Evolutionary conservation across 129 eudicot species (phyloP).

Genomic region (Calendula officinalis): DNA sequence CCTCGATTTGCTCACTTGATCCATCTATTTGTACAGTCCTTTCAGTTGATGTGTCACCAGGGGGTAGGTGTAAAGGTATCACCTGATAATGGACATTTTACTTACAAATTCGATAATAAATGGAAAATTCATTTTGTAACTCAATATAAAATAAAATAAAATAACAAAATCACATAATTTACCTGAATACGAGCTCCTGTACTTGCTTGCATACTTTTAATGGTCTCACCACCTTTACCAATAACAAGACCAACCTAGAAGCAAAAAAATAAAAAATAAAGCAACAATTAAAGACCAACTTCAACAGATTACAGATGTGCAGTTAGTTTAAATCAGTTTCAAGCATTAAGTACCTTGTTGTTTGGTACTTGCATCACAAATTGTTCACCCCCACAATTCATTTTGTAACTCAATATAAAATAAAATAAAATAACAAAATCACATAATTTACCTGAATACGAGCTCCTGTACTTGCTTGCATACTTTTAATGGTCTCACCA

Average conservation of each 20-base stretch:
- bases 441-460: conserved; percentile 69
- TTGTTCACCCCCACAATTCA: conserved; percentile 58
- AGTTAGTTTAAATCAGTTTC: not conserved
- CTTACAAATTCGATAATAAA: not conserved
- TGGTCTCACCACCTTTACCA: conserved; percentile 98
- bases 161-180: not conserved
- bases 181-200: conserved; percentile 99
- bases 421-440: not conserved
- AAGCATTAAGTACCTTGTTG: conserved; percentile 60
- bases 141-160: not conserved
- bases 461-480: conserved; percentile 88
- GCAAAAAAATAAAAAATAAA: not conserved
- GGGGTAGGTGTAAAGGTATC: conserved; percentile 90
- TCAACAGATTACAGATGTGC: too few species aligned
- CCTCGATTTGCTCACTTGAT: conserved; percentile 75
- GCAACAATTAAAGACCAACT: not conserved
- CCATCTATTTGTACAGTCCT: conserved; percentile 94
- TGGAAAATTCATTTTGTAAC: not conserved
- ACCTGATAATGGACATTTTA: conserved; percentile 46
- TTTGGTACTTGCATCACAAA: conserved; percentile 68
- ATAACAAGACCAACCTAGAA: conserved; percentile 95
- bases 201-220: conserved; percentile 79
- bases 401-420: not conserved
- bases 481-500: conserved; percentile 91
- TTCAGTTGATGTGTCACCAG: conserved; percentile 78